Evolutionary conservation across 192 early-diverging fungal genomes (phyloP), one percentile per base, ranked within the genome.

Genomic region (Coemansia sp.): DNA sequence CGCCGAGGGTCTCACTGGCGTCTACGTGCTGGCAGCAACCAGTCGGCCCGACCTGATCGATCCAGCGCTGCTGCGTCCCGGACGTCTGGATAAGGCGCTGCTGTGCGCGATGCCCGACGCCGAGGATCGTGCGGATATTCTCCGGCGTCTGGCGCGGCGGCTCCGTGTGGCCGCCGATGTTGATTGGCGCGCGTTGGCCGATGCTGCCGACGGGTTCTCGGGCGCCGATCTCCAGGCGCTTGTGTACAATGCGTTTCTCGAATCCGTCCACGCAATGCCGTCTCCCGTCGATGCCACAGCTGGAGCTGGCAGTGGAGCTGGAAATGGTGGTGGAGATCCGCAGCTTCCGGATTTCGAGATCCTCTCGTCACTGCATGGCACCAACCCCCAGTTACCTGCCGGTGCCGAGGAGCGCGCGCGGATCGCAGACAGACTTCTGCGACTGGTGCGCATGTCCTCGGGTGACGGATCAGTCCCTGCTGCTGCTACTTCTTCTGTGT

Each of bases 151-250:
- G 3, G 86, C 93, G 0, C 62, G 75, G 22, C 95, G 91, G 66
- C 84, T 98, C 73, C 73, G 74, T 12, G 73, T 95, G 18, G 85
- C 69, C n/a, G 65, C 68, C 2, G 67, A 76, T 37, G 77, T 97
- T 9, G 87, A 95, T 63, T 85, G 96, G 58, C 63, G 62, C 11
- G 60, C 68, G 3, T 80, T 89, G 60, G 92, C 94, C 7, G 69
- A 76, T 46, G 71, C 82, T 3, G 92, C 93, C 0, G 90, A 90
- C 13, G 89, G 90, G 11, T 91, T 91, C 62, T 87, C 94, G 0
- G 96, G 97, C 15, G 97, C 97, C 2, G 97, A 99, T 82, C 72
- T 99, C 65, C 97, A 98, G 80, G 95, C 92, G 0, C 84, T 99
- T 22, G 70, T 98, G 4, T 97, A 97, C 69, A 94, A 92, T 70